phyloP scores from a whole-genome alignment of 768 basidiomycete genomes.

The Hortiboletus flavorubellus region DNA sequence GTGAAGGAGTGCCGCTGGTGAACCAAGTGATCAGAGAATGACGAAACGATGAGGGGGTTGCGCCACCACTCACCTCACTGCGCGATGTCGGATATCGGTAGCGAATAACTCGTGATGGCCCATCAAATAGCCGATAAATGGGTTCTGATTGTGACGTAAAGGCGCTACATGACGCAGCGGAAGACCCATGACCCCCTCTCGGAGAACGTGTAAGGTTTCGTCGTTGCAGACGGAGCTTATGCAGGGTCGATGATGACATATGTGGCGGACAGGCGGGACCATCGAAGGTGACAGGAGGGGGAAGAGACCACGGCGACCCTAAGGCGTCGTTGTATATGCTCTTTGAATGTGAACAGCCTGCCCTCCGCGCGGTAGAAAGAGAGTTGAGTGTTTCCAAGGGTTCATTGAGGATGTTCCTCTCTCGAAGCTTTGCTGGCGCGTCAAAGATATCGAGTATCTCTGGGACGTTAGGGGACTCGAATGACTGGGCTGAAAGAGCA shows the following conservation, averaged over 20 bases:
- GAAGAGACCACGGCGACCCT: slow-evolving; percentile 33
- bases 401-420: slow-evolving; percentile 30
- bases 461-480: slow-evolving; percentile 17
- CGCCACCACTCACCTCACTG: slow-evolving; percentile 15
- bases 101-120: slow-evolving; percentile 38
- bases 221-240: slow-evolving; percentile 11
- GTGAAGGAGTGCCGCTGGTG: slow-evolving; percentile 3
- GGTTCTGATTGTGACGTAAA: slow-evolving; percentile 30
- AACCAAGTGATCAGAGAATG: not conserved
- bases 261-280: slow-evolving; percentile 43
- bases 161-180: slow-evolving; percentile 4
- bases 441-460: slow-evolving; percentile 53
- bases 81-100: slow-evolving; percentile 12
- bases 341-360: slow-evolving; percentile 1
- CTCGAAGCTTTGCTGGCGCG: slow-evolving; percentile 40
- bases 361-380: slow-evolving; percentile 5
- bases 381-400: slow-evolving; percentile 6
- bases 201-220: not conserved
- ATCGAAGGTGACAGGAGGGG: slow-evolving; percentile 46
- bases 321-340: slow-evolving; percentile 8
- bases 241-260: slow-evolving; percentile 13
- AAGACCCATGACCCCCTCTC: slow-evolving; percentile 3
- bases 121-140: slow-evolving; percentile 41
- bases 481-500: not conserved
- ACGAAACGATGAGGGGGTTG: not conserved